Percentiles rank a stretch among this genome's conserved stretches.
Conservation (phyloP, 495 filamentous ascomycete species). For the Rostrohypoxylon terebratum region DNA sequence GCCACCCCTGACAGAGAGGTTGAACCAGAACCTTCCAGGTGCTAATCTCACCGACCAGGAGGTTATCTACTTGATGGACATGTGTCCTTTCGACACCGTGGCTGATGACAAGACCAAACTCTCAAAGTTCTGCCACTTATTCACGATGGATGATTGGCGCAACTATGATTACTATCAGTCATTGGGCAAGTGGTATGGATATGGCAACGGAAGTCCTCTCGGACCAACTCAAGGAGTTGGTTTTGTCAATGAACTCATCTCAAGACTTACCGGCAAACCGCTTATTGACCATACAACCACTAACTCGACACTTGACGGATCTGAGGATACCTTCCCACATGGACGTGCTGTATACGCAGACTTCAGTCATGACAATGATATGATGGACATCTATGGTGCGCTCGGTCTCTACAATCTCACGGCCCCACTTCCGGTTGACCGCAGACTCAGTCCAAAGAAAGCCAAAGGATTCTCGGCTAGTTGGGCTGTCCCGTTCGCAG, state of each 20-base stretch:
- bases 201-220: slow-evolving; percentile 77
- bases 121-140: slow-evolving; percentile 79
- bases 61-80: slow-evolving; percentile 79
- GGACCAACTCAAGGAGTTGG: slow-evolving; percentile 86
- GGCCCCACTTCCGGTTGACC: slow-evolving; percentile 58
- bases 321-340: slow-evolving; percentile 74
- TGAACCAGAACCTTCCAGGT: slow-evolving; percentile 71
- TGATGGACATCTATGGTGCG: slow-evolving; percentile 77
- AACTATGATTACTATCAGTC: slow-evolving; percentile 81
- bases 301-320: slow-evolving; percentile 76
- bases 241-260: slow-evolving; percentile 84
- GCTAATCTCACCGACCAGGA: slow-evolving; percentile 69
- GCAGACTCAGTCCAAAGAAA: slow-evolving; percentile 55
- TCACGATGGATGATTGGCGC: slow-evolving; percentile 75
- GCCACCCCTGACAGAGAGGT: slow-evolving; percentile 68
- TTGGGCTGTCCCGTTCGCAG: slow-evolving; percentile 85
- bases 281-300: slow-evolving; percentile 77
- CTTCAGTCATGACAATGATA: slow-evolving; percentile 89
- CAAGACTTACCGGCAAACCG: slow-evolving; percentile 73
- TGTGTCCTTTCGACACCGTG: slow-evolving; percentile 85
- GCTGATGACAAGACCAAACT: slow-evolving; percentile 56
- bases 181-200: slow-evolving; percentile 84
- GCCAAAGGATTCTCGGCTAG: slow-evolving; percentile 70
- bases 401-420: slow-evolving; percentile 78
- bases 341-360: slow-evolving; percentile 77